Conservation (phyloP, 192 early-diverging fungal genomes). For the Backusella macrospora region DNA sequence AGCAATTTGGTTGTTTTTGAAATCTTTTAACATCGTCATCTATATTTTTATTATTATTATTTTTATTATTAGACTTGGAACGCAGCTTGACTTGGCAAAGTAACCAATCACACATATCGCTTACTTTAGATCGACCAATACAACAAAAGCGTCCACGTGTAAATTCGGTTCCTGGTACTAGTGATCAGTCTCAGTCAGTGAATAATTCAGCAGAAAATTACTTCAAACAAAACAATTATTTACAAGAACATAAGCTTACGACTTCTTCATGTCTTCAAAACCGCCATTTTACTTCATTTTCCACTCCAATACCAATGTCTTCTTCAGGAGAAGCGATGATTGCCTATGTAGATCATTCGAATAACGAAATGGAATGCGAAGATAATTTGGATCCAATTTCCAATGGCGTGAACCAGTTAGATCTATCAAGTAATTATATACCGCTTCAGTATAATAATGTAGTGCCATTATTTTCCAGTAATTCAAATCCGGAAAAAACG, state of each 20-base stretch:
- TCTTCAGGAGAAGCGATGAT: not conserved
- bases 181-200: conserved; percentile 22
- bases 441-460: conserved; percentile 18
- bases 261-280: not conserved
- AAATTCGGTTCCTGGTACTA: conserved; percentile 28
- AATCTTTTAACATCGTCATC: not conserved
- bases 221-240: not conserved
- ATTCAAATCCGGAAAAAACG: not conserved
- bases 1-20: conserved; percentile 6
- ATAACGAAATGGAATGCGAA: not conserved
- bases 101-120: not conserved
- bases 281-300: conserved; percentile 1
- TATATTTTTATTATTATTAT: not conserved
- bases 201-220: not conserved
- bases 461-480: conserved; percentile 14
- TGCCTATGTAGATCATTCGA: not conserved
- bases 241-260: not conserved
- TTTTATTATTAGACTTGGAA: conserved; percentile 12
- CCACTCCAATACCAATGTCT: not conserved
- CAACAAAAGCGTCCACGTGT: conserved; percentile 26
- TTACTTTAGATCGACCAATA: not conserved
- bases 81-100: conserved; percentile 7
- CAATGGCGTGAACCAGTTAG: conserved; percentile 25
- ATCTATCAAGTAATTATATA: conserved; percentile 18
- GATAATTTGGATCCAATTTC: conserved; percentile 20